Evolutionary conservation across 164 flowering plant genomes (phyloP), one percentile per base, ranked within the genome.

Genomic region (Brasenia schreberi): DNA sequence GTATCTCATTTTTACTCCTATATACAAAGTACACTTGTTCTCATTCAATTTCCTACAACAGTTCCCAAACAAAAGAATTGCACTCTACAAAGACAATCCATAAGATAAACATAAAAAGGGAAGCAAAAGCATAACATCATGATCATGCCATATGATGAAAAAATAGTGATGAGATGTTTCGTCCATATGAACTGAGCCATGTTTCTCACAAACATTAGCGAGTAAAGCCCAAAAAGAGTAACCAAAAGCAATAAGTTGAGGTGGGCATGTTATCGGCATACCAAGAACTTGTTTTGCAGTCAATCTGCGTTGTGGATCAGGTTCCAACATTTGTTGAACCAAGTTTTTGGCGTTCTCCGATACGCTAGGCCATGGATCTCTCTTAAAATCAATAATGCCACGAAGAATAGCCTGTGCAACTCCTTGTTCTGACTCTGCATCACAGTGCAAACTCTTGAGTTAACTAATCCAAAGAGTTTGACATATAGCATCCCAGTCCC

Each of bases 341-440:
- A 92, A 77, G 83, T 76, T 87, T 77, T 92, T 92, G 5, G 96
- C 98, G 80, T 82, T 71, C 62, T 92, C 98, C 33, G 98, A 92
- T 76, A 92, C 77, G 74, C 77, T 83, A 65, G 97, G 94, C 98
- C 98, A 92, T 43, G 98, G 98, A 71, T 89, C 96, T 42, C 98
- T 77, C 74, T 92, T 90, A 70, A 92, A 92, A 78, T 89, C 98
- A 67, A 92, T 92, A 43, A 75, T 72, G 64, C 98, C 98, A 58
- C 96, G 90, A 63, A 92, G 81, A 78, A 92, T 92, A 64, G 98
- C 98, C 71, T 87, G 95, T 61, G 98, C 98, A 79, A 92, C 98
- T 62, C 98, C 96, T 79, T 89, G 98, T 71, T 92, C 98, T 65
- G 94, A 84, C 70, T 92, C 98, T 92, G 92, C 71, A 80, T 43